These are phyloP conservation scores for Diaporthe eres DNA, from an alignment of 2,329 filamentous ascomycete genomes.

Conservation along the genomic window DNA sequence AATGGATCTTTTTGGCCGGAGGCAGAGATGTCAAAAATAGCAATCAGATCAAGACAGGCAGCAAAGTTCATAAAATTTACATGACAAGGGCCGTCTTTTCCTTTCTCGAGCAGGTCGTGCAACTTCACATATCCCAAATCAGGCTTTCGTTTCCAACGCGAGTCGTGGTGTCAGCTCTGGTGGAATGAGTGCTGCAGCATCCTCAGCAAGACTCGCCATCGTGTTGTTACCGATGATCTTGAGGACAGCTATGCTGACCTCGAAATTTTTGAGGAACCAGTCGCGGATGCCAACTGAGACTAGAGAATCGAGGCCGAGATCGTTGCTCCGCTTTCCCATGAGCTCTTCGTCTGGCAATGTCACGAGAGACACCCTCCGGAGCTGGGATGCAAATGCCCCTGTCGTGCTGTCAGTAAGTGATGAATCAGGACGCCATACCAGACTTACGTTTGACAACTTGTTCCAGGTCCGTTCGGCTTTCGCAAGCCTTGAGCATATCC, in stretches of 20 bases:
- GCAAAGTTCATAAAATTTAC: too few species aligned
- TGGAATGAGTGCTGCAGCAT: background rate
- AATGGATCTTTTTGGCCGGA: too few species aligned
- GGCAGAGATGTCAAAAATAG: too few species aligned
- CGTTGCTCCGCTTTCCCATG: conserved; percentile 35
- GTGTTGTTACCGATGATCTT: conserved; percentile 50
- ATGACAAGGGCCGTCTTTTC: background rate
- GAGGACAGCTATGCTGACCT: conserved; percentile 58
- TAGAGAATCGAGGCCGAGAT: conserved; percentile 41
- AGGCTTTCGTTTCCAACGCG: background rate
- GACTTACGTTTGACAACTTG: background rate
- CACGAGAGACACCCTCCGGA: background rate
- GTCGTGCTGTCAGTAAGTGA: background rate
- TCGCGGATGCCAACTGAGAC: conserved; percentile 53
- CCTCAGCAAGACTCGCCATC: conserved; percentile 16
- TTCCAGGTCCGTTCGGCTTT: background rate
- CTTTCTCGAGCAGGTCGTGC: fast-evolving
- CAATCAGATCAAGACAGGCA: too few species aligned
- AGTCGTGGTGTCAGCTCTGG: background rate
- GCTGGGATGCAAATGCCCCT: conserved; percentile 2
- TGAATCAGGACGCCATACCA: background rate
- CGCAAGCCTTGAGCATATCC: background rate
- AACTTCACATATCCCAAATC: background rate
- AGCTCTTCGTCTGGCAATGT: conserved; percentile 12
- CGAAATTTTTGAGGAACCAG: conserved; percentile 60